These are phyloP conservation scores for Russula sp. DNA, from an alignment of 768 basidiomycete genomes.

Conservation along the genomic window DNA sequence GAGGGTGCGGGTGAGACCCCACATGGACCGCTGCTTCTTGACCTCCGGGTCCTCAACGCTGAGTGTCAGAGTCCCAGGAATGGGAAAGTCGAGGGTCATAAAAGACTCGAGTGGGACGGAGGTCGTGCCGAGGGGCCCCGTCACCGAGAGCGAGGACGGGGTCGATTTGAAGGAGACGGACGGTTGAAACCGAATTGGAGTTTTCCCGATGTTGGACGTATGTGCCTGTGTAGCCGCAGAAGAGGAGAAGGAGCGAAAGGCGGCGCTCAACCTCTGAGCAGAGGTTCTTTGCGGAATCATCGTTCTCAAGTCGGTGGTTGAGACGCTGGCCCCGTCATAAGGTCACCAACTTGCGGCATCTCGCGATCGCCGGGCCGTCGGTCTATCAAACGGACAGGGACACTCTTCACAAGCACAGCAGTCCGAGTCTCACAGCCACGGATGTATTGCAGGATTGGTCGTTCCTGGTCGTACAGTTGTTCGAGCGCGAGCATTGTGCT, in stretches of 20 bases:
- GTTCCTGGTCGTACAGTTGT: too few species aligned
- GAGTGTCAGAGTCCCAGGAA: constrained; percentile 34
- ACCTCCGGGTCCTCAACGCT: constrained; percentile 52
- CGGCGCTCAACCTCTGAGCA: constrained; percentile 8
- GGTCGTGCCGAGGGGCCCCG: constrained; percentile 51
- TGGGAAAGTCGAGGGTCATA: constrained; percentile 36
- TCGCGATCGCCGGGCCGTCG: too few species aligned
- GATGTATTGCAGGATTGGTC: too few species aligned
- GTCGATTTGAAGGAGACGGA: constrained; percentile 39
- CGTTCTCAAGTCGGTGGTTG: background rate
- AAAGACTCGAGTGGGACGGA: constrained; percentile 43
- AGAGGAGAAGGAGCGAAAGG: constrained; percentile 18
- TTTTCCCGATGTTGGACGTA: constrained; percentile 44
- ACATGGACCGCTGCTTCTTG: constrained; percentile 81
- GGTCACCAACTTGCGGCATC: too few species aligned
- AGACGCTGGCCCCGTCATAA: too few species aligned
- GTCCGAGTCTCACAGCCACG: too few species aligned
- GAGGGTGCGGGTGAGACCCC: constrained; percentile 91
- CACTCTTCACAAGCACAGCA: too few species aligned
- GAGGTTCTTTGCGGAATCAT: constrained; percentile 13
- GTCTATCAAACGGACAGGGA: too few species aligned
- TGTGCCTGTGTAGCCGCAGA: constrained; percentile 18
- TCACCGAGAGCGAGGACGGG: constrained; percentile 43
- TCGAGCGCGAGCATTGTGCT: too few species aligned
- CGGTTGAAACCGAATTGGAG: constrained; percentile 46